Evolutionary conservation across 306 rosid genomes (phyloP), one percentile per base, ranked within the genome.

Genomic region (Rubus idaeus): DNA sequence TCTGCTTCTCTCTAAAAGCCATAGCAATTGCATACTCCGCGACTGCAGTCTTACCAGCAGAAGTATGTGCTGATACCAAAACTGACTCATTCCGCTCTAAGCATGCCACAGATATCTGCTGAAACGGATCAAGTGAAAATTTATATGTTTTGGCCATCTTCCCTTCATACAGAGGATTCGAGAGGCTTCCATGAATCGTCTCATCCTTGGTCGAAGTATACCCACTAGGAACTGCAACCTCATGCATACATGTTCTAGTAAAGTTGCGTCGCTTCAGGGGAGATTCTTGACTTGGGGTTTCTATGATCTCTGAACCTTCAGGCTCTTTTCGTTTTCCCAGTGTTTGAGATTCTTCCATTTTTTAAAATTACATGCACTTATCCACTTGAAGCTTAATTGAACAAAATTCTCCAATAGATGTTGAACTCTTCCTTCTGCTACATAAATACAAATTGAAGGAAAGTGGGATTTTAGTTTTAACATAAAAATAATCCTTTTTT

Each of bases 21-120:
- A 95, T 92, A 26, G 99, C 99, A 8, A 95, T 88, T 8, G 99
- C 97, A 82, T 95, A 95, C 80, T 95, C 99, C 0, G 99, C 99
- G 1, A 95, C 96, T 0, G 96, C 99, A 65, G 99, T 95, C 79
- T 95, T 95, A 0, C 99, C 97, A 1, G 99, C 99, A 3, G 97
- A 95, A 78, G 99, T 95, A 77, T 95, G 99, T 8, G 99, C 99
- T 41, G 99, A 95, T 37, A 95, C 99, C 62, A 95, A 70, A 56
- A 95, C 89, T 5, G 97, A 92, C 80, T 95, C 99, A 56, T 95
- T 92, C 35, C 97, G 84, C 73, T 92, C 99, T 37, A 92, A 85
- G 77, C 99, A 95, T 1, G 99, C 87, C 63, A 95, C 79, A 13
- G 99, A 95, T 53, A 92, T 90, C 81, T 71, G 82, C 85, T 95